Conservation (phyloP, 225 moss, liverwort and hornwort species). For the Sphagnum tenellum region DNA sequence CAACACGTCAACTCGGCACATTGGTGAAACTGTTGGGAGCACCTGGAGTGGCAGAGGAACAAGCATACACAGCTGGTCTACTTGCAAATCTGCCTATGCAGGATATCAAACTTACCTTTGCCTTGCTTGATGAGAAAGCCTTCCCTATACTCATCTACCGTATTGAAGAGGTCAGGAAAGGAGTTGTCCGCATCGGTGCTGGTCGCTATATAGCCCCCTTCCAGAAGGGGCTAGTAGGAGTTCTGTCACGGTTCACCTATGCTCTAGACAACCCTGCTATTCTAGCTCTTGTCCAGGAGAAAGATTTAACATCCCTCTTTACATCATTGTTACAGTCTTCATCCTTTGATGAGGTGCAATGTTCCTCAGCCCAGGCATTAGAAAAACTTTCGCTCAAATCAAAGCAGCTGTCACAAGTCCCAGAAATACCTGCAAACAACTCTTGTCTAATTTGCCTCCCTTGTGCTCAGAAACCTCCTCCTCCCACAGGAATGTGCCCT, state of each 20-base stretch:
- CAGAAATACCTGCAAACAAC: constrained; percentile 10
- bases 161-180: constrained; percentile 53
- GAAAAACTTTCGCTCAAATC: constrained; percentile 47
- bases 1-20: constrained; percentile 76
- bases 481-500: constrained; percentile 27
- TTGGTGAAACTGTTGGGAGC: constrained; percentile 63
- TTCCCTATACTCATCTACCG: constrained; percentile 45
- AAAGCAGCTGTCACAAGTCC: constrained; percentile 36
- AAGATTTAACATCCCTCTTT: constrained; percentile 59
- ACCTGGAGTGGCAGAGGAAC: constrained; percentile 70
- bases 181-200: constrained; percentile 70
- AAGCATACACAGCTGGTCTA: constrained; percentile 75
- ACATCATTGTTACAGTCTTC: constrained; percentile 54
- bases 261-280: constrained; percentile 58
- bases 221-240: constrained; percentile 78
- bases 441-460: not conserved
- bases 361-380: constrained; percentile 60
- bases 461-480: constrained; percentile 7
- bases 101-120: constrained; percentile 67
- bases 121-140: constrained; percentile 62
- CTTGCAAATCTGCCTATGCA: constrained; percentile 74
- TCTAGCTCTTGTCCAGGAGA: constrained; percentile 24
- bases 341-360: constrained; percentile 67
- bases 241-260: constrained; percentile 72
- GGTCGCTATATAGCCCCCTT: constrained; percentile 56